Evolutionary conservation across 768 basidiomycete species (phyloP), one percentile per base, ranked within the genome.

Genomic region (Rhodotorula graminis): DNA sequence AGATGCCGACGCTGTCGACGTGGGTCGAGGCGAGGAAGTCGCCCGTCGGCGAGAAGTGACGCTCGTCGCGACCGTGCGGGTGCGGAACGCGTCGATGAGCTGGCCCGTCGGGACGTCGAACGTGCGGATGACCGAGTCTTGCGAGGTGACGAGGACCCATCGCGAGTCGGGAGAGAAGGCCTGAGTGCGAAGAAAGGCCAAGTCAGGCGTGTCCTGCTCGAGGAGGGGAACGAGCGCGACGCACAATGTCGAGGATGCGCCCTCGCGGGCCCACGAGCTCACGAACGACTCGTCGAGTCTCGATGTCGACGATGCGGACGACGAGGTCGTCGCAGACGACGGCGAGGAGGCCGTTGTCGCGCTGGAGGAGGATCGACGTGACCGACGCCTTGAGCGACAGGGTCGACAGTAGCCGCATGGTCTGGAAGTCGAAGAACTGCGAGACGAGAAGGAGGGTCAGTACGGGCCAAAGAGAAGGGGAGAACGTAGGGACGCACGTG

Each of bases 381-480:
- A 87, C 85, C 23, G 87, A 83, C 10, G 92, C 88, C 4, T 90
- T 84, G 4, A 96, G 78, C 18, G 87, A 81, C 61, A 93, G 67
- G 0, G 87, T 87, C 64, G 89, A 82, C 70, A 89, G 86, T 69
- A 92, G 82, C 77, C 87, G 87, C 18, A 91, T 87, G 6, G 89
- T 88, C 78, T 95, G 92, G 81, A 99, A 98, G 80, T 98, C 90
- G 77, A 98, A 99, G 83, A 97, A 97, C 94, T 99, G 76, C 10
- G 40, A 0, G 29, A 12, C 58, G 1, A 5, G 3, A 21, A 18
- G 19, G 19, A 12, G 14, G 11, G 44, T 46, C 49, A 50, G 19
- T 23, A 3, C 37, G 9, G 5, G 9, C 9, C 37, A 4, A 5
- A 21, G 21, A 58, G 23, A 49, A 23, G 40, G 70, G 66, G 31